Percentiles rank a stretch among this genome's conserved stretches.
These are phyloP conservation scores for Bruguiera parviflora DNA, from an alignment of 345 rosid genomes.

Conservation along the genomic window DNA sequence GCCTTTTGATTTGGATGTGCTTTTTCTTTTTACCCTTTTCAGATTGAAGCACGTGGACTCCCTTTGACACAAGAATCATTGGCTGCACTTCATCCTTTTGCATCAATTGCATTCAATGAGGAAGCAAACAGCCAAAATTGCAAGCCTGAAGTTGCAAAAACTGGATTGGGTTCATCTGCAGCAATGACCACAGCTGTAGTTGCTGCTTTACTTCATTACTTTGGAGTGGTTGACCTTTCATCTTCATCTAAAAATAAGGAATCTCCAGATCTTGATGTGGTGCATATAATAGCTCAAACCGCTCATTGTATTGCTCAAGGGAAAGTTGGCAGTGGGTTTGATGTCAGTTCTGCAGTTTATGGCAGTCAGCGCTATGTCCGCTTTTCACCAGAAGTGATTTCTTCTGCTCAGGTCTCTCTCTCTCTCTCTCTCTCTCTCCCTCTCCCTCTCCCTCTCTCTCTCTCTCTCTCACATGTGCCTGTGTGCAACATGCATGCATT, in stretches of 20 bases:
- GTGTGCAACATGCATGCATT: neutral
- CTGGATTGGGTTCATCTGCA: slow-evolving; percentile 98
- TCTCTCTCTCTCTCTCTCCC: slow-evolving; percentile 9
- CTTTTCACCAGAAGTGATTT: slow-evolving; percentile 83
- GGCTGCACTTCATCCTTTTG: slow-evolving; percentile 74
- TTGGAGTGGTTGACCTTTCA: slow-evolving; percentile 74
- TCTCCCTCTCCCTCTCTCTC: too few relatives aligned
- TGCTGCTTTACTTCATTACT: slow-evolving; percentile 85
- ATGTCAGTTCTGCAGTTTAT: slow-evolving; percentile 95
- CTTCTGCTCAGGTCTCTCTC: slow-evolving; percentile 74
- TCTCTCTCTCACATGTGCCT: neutral
- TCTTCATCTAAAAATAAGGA: slow-evolving; percentile 38
- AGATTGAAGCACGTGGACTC: slow-evolving; percentile 88
- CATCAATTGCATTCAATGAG: slow-evolving; percentile 78
- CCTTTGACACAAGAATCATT: slow-evolving; percentile 77
- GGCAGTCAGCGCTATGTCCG: slow-evolving; percentile 96
- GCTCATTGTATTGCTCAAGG: slow-evolving; percentile 99
- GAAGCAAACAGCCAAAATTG: slow-evolving; percentile 53
- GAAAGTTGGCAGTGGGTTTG: slow-evolving; percentile 97
- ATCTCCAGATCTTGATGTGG: slow-evolving; percentile 53
- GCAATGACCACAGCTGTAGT: slow-evolving; percentile 97
- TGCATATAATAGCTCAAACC: slow-evolving; percentile 86
- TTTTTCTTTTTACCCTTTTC: slow-evolving; percentile 14
- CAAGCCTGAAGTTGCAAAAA: slow-evolving; percentile 97
- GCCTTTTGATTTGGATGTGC: slow-evolving; percentile 13